Evolutionary conservation across 257 asterid species (phyloP).

Genomic region (Forsythia suspensa): DNA sequence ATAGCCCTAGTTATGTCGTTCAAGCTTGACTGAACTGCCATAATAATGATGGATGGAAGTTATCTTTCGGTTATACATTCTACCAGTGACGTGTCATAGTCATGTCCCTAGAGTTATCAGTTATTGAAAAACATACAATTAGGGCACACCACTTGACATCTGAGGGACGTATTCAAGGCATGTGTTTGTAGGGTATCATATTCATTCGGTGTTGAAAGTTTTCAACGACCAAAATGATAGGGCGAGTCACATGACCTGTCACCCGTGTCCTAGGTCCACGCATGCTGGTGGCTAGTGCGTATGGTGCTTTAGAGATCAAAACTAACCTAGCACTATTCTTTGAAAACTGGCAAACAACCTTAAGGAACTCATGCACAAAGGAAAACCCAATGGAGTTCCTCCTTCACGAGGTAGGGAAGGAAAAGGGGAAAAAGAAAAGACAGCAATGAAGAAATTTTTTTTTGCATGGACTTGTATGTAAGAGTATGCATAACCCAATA

Average conservation of each 20-base stretch:
- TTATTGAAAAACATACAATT: no score
- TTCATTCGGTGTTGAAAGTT: not conserved
- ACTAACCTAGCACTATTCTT: no score
- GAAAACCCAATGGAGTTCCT: not conserved
- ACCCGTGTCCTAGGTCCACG: not conserved
- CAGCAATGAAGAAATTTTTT: not conserved
- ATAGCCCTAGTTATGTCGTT: no score
- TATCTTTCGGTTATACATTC: no score
- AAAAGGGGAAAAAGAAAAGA: not conserved
- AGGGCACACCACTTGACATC: not conserved
- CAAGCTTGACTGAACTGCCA: no score
- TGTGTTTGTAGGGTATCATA: not conserved
- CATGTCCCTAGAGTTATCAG: no score
- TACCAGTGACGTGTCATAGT: no score
- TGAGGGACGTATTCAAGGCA: not conserved
- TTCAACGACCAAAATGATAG: not conserved
- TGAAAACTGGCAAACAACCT: no score
- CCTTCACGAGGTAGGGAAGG: not conserved
- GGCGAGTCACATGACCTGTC: not conserved
- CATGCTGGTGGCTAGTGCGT: not conserved
- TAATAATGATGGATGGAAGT: no score
- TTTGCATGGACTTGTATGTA: no score
- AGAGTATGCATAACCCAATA: not conserved
- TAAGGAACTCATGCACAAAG: not conserved
- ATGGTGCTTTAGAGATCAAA: no score